Evolutionary conservation across 2,329 filamentous ascomycete genomes (phyloP), one percentile per base, ranked within the genome.

Genomic region (Arthrobotrys sinensis): DNA sequence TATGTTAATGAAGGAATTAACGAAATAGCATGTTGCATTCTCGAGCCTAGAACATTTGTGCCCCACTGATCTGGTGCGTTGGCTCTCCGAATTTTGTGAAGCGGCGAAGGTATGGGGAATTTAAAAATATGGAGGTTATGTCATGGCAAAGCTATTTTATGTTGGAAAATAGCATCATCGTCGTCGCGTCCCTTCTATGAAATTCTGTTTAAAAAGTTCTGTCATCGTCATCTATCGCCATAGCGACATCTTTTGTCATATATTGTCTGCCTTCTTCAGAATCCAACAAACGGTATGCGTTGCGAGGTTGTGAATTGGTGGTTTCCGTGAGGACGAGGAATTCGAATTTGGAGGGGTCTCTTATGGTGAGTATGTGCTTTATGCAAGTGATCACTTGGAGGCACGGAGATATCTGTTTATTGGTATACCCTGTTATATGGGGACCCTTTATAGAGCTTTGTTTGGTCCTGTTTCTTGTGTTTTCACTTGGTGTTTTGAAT

Each of bases 251-350:
- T 19, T 28, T 28, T 28, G 24, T 28, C 24, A 28, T 28, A n/a
- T n/a, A n/a, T n/a, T n/a, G n/a, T n/a, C n/a, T n/a, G n/a, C n/a
- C n/a, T 28, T 2, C 24, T 38, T 38, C 10, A 40, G 24, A 60
- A 60, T 60, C 34, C 53, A 60, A 60, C 53, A 43, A 16, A 36
- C 52, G 53, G 53, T 60, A 60, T 60, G 53, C 34, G 53, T 60
- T 60, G 53, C 53, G 14, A 34, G 32, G 34, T 11, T 40, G 8
- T 12, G 14, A 4, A 6, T 10, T 32, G 53, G 19, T 19, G 24
- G 50, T 55, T 55, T 55, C 50, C 14, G 24, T 55, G 50, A 55
- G 50, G 50, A 55, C 32, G 21, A 11, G 53, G 53, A 43, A 60
- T 55, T 38, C 28, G 19, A 19, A 11, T 28, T 28, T n/a, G n/a